Conservation (phyloP, 768 basidiomycete genomes). For the Hericium erinaceus region DNA sequence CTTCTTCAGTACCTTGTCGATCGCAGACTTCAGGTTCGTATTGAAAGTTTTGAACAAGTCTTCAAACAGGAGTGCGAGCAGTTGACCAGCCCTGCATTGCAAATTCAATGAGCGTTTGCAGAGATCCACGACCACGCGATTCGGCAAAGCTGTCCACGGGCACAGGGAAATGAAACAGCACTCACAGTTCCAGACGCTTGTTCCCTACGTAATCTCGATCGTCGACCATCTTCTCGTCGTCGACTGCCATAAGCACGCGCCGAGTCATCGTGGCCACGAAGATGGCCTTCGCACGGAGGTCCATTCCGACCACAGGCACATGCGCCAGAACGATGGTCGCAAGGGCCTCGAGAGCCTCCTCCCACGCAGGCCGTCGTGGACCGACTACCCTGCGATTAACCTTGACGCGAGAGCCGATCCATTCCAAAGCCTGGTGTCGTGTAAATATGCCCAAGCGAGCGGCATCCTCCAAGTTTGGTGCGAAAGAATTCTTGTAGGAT, state of each 20-base stretch:
- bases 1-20: conserved; percentile 97
- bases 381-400: conserved; percentile 73
- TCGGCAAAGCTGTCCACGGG: background rate
- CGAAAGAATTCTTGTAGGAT: conserved; percentile 77
- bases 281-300: conserved; percentile 90
- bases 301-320: conserved; percentile 81
- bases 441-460: conserved; percentile 89
- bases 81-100: conserved; percentile 74
- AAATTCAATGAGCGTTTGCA: background rate
- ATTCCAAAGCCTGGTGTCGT: conserved; percentile 88
- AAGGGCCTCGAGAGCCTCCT: conserved; percentile 94
- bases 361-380: conserved; percentile 79
- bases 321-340: conserved; percentile 96
- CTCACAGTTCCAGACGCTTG: conserved; percentile 94
- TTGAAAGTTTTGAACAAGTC: conserved; percentile 99
- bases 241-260: conserved; percentile 91
- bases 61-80: conserved; percentile 92
- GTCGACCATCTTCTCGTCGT: conserved; percentile 94
- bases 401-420: conserved; percentile 89
- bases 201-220: conserved; percentile 99
- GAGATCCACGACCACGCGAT: background rate
- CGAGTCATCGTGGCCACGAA: conserved; percentile 98
- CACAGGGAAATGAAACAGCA: conserved; percentile 6
- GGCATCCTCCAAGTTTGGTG: conserved; percentile 89
- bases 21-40: conserved; percentile 85